These are phyloP conservation scores for Candida caryicola DNA, from an alignment of 805 yeast genomes.

Conservation along the genomic window DNA sequence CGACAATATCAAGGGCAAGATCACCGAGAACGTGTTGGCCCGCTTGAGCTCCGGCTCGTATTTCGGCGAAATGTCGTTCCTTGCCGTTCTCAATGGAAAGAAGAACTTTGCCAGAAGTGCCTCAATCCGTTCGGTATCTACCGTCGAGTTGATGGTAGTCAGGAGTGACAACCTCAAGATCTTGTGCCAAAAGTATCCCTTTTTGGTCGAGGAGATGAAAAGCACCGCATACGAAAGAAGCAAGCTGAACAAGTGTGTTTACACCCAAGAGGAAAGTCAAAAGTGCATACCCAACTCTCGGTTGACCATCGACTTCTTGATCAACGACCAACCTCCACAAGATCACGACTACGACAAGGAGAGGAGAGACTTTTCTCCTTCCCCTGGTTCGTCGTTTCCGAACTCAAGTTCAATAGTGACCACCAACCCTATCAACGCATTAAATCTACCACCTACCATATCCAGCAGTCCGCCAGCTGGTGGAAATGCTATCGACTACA, in stretches of 20 bases:
- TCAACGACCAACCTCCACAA: slow-evolving; percentile 8
- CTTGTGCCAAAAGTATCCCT: slow-evolving; percentile 58
- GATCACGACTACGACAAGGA: neutral
- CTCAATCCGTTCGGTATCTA: slow-evolving; percentile 58
- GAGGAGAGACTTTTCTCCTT: neutral
- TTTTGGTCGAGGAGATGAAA: slow-evolving; percentile 56
- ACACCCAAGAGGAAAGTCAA: slow-evolving; percentile 13
- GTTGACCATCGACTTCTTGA: slow-evolving; percentile 21
- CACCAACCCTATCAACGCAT: neutral
- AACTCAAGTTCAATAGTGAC: neutral
- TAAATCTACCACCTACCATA: too few species aligned
- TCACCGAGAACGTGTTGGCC: slow-evolving; percentile 47
- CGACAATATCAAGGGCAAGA: slow-evolving; percentile 7
- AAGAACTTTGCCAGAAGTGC: slow-evolving; percentile 48
- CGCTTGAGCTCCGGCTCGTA: slow-evolving; percentile 61
- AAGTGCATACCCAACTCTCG: slow-evolving; percentile 7
- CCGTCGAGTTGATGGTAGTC: slow-evolving; percentile 59
- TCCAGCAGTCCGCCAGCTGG: neutral
- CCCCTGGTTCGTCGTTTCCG: neutral
- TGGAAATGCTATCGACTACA: neutral
- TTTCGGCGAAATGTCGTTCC: slow-evolving; percentile 76
- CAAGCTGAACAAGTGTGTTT: slow-evolving; percentile 21
- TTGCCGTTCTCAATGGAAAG: slow-evolving; percentile 42
- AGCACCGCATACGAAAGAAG: slow-evolving; percentile 56
- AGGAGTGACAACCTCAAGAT: slow-evolving; percentile 52